Evolutionary conservation across 352 stramenopile species (phyloP), one percentile per base, ranked within the genome.

Genomic region (Lagenidium sp.): DNA sequence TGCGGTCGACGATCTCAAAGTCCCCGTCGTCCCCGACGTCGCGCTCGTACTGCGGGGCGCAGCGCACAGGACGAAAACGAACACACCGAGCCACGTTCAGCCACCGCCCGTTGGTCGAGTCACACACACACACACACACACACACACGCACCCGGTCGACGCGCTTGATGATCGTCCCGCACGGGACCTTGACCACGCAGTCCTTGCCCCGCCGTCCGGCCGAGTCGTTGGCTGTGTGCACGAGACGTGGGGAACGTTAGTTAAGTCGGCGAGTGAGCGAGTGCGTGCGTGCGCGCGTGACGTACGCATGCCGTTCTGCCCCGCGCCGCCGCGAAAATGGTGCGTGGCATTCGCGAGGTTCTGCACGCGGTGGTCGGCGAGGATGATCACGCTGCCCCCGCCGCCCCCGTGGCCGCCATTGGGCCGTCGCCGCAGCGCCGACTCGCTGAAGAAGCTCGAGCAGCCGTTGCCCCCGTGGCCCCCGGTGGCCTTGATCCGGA

Each of bases 401-500:
- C 60, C 79, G 5, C 83, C 83, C 4, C 83, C 83, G 55, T 92
- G 82, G 10, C 83, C 83, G 12, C 83, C 83, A 47, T 90, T 94
- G 4, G 83, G 82, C 6, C 77, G 77, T 44, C 84, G 85, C 41
- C 75, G 65, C 58, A 81, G 79, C 3, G 79, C 63, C 40, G 26
- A 49, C 59, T 53, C 50, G 78, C 74, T 75, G 60, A 91, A 84
- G 42, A 91, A 94, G 41, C 82, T 94, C 44, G 72, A 62, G 55
- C 84, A 95, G 30, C 84, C 84, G 51, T 95, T 93, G 52, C 84
- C 84, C 26, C 84, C 84, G 43, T 94, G 77, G 11, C 84, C 84
- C 7, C 82, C 84, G 1, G 76, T 93, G n/a, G 82, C 79, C 36
- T 90, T 88, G 38, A 95, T 82, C 32, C 84, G 73, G 47, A 95